These are phyloP conservation scores for Penicillium paneum DNA, from an alignment of 2,329 filamentous ascomycete species.

Conservation along the genomic window DNA sequence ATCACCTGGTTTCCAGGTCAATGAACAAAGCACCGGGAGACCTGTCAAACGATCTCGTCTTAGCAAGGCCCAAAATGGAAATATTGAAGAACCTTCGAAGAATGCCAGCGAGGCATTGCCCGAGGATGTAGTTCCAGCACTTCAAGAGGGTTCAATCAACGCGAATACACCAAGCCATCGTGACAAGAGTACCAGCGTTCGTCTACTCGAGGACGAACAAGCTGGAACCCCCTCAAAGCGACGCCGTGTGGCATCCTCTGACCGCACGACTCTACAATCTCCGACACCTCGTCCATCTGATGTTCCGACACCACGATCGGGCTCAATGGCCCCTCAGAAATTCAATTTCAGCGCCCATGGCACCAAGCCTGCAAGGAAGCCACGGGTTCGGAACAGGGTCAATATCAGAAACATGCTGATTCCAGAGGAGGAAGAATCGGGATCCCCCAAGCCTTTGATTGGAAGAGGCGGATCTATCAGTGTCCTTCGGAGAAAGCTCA, in stretches of 20 bases:
- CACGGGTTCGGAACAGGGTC: background rate
- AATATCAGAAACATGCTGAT: background rate
- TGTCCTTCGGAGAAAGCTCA: constrained; percentile 48
- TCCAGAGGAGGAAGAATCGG: background rate
- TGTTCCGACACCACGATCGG: background rate
- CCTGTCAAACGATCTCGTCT: constrained; percentile 22
- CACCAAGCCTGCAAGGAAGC: background rate
- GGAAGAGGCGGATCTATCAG: constrained; percentile 45
- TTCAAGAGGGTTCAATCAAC: background rate
- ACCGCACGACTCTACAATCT: background rate
- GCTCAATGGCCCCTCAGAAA: background rate
- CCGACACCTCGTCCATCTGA: background rate
- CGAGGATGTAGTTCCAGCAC: background rate
- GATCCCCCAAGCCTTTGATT: background rate
- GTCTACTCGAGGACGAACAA: constrained; percentile 5
- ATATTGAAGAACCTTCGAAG: background rate
- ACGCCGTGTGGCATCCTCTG: constrained; percentile 3
- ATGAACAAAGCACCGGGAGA: constrained; percentile 7
- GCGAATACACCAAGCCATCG: background rate
- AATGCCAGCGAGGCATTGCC: background rate
- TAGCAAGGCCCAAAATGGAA: background rate
- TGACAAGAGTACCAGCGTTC: constrained; percentile 6
- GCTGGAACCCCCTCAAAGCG: constrained; percentile 15
- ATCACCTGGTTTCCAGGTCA: background rate
- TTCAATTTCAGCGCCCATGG: background rate